Conservation (phyloP, 129 eudicot species). For the Dittrichia graveolens region DNA sequence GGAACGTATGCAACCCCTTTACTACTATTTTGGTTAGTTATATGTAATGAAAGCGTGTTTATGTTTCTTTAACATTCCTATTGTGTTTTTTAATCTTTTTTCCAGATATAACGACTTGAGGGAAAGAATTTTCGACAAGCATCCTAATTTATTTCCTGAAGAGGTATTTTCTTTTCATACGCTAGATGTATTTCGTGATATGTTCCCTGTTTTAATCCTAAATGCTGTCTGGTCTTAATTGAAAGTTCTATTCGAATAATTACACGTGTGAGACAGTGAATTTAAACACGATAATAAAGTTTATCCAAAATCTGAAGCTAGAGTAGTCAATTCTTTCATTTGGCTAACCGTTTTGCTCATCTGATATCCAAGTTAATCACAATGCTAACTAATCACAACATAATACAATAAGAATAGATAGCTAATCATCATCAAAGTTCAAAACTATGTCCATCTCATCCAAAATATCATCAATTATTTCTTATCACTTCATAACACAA, state of each 20-base stretch:
- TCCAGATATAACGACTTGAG: conserved; percentile 83
- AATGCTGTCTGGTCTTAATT: neutral
- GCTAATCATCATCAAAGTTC: too few relatives aligned
- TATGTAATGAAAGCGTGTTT: neutral
- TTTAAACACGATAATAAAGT: too few relatives aligned
- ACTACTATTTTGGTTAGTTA: neutral
- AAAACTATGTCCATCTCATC: too few relatives aligned
- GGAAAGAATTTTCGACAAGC: conserved; percentile 78
- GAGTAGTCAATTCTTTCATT: too few relatives aligned
- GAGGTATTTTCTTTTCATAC: conserved; percentile 45
- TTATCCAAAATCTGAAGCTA: too few relatives aligned
- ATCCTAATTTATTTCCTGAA: conserved; percentile 93
- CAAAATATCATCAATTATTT: too few relatives aligned
- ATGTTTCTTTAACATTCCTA: neutral
- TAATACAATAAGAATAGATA: too few relatives aligned
- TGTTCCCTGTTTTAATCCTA: conserved; percentile 1
- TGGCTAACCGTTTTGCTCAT: too few relatives aligned
- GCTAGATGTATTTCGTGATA: conserved; percentile 8
- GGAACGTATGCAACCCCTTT: conserved; percentile 74
- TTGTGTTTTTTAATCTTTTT: conserved; percentile 14
- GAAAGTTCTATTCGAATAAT: too few relatives aligned
- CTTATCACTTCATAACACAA: neutral
- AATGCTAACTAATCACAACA: too few relatives aligned
- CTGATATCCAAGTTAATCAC: too few relatives aligned
- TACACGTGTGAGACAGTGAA: too few relatives aligned